phyloP scores from a whole-genome alignment of 495 filamentous ascomycete species.

The Xanthoparmelia taractica region DNA sequence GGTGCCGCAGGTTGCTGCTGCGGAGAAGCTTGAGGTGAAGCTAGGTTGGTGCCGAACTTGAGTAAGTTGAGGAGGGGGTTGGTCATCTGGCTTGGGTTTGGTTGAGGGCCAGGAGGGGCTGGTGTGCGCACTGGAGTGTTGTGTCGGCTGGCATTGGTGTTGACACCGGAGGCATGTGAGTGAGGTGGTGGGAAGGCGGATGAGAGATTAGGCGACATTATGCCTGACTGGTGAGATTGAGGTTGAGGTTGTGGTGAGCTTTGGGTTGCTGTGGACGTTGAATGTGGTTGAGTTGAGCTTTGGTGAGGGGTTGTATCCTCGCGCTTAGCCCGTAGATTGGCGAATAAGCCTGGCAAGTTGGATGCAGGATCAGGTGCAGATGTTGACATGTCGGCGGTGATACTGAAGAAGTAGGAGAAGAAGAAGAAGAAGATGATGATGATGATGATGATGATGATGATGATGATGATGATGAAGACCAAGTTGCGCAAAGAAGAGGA shows the following conservation, averaged over 20 bases:
- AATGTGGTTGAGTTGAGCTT: constrained; percentile 18
- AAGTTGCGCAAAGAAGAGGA: neutral
- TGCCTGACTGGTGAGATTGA: neutral
- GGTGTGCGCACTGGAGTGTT: constrained; percentile 21
- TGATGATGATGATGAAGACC: neutral
- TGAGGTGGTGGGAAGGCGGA: neutral
- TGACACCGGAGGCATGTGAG: neutral
- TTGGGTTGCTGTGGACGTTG: constrained; percentile 18
- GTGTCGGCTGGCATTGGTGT: constrained; percentile 2
- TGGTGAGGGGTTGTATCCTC: constrained; percentile 24
- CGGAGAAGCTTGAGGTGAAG: constrained; percentile 30
- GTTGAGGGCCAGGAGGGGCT: constrained; percentile 16
- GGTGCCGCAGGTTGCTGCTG: constrained; percentile 35
- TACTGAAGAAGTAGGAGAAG: neutral
- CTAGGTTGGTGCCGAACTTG: constrained; percentile 61
- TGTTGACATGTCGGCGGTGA: constrained; percentile 13
- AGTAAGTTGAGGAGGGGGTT: constrained; percentile 67
- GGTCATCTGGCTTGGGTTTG: constrained; percentile 18
- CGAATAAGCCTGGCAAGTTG: constrained; percentile 27
- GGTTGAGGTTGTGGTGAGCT: neutral
- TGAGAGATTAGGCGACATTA: neutral
- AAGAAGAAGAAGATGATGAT: neutral
- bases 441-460: too few relatives aligned
- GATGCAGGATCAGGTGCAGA: constrained; percentile 25
- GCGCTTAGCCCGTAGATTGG: constrained; percentile 26